These are phyloP conservation scores for Eustoma russellianum DNA, from an alignment of 257 asterid genomes.

Conservation along the genomic window DNA sequence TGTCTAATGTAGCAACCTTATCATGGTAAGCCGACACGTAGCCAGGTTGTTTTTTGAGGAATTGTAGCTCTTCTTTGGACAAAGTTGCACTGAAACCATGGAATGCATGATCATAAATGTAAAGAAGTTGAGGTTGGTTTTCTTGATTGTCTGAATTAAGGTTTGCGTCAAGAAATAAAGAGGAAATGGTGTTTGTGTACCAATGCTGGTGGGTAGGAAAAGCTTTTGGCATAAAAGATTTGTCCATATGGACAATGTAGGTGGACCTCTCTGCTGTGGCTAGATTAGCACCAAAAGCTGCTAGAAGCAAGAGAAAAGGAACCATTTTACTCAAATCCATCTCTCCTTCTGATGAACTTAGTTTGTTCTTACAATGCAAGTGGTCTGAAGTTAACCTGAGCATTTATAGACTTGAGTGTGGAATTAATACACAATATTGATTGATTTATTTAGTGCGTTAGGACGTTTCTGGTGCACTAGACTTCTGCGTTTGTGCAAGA, in stretches of 20 bases:
- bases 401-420: too few species aligned
- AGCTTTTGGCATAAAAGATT: conserved; percentile 15
- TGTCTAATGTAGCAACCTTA: conserved; percentile 22
- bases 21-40: conserved; percentile 32
- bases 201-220: conserved; percentile 17
- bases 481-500: too few species aligned
- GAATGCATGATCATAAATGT: conserved; percentile 33
- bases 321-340: neutral
- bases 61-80: conserved; percentile 23
- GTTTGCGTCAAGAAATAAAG: neutral
- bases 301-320: conserved; percentile 1
- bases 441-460: too few species aligned
- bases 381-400: too few species aligned
- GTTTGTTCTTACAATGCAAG: too few species aligned
- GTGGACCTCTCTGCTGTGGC: conserved; percentile 7
- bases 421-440: too few species aligned
- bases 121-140: neutral
- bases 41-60: conserved; percentile 22
- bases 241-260: conserved; percentile 20
- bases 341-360: neutral
- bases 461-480: too few species aligned
- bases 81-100: conserved; percentile 39
- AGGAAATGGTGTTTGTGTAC: conserved; percentile 2
- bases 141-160: neutral
- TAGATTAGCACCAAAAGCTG: neutral